These are phyloP conservation scores for Metschnikowia santaceciliae DNA, from an alignment of 805 yeast genomes.

Conservation along the genomic window DNA sequence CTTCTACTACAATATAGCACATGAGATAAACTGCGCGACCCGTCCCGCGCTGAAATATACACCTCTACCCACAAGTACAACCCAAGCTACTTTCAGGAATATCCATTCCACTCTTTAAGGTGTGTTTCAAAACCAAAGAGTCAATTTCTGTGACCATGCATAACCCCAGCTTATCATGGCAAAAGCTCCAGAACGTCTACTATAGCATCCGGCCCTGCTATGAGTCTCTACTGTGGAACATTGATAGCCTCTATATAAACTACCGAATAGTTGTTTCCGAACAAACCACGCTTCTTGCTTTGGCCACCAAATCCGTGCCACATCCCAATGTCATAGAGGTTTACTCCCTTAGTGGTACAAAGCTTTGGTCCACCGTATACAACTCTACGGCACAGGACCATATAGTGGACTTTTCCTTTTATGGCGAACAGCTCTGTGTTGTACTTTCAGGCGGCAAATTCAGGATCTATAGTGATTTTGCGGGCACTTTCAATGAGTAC, in stretches of 20 bases:
- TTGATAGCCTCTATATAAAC: constrained; percentile 34
- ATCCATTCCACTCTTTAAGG: background rate
- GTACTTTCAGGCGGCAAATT: constrained; percentile 50
- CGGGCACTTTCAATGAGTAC: constrained; percentile 61
- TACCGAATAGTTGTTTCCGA: constrained; percentile 48
- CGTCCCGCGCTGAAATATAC: background rate
- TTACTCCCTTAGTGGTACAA: constrained; percentile 33
- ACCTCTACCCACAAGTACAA: background rate
- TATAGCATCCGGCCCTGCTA: constrained; percentile 61
- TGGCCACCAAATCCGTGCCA: constrained; percentile 35
- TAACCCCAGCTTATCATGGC: constrained; percentile 64
- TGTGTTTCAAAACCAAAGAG: background rate
- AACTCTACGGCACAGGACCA: constrained; percentile 47
- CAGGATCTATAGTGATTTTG: constrained; percentile 60
- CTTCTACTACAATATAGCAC: no score
- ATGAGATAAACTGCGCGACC: background rate
- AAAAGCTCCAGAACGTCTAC: constrained; percentile 64
- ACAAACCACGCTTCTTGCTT: constrained; percentile 53
- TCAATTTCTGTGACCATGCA: constrained; percentile 8
- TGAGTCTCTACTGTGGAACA: constrained; percentile 47
- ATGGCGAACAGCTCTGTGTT: constrained; percentile 52
- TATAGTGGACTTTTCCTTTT: constrained; percentile 50
- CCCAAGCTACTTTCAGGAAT: background rate
- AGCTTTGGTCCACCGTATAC: constrained; percentile 33
- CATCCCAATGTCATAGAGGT: constrained; percentile 37